phyloP scores from a whole-genome alignment of 495 filamentous ascomycete species.

The Parathielavia hyrcaniae region DNA sequence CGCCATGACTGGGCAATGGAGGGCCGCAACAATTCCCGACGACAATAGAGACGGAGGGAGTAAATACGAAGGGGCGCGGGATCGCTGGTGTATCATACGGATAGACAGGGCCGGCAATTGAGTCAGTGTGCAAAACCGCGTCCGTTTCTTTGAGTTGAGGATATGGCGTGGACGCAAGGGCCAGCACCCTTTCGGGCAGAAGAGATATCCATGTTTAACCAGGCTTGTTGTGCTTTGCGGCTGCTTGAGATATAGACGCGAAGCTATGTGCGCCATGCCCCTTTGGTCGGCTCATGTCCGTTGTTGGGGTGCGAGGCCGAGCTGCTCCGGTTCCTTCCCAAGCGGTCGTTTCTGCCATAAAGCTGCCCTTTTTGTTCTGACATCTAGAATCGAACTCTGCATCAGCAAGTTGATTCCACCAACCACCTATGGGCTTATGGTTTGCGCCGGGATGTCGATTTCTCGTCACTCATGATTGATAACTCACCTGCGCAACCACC shows the following conservation, averaged over 20 bases:
- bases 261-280: not conserved
- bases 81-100: conserved; percentile 19
- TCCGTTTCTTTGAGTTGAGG: conserved; percentile 6
- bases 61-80: not conserved
- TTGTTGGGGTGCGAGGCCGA: not conserved
- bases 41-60: not conserved
- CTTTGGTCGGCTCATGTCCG: not conserved
- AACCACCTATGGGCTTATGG: too few species aligned
- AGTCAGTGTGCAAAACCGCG: conserved; percentile 12
- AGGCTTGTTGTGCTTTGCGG: conserved; percentile 1
- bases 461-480: not conserved
- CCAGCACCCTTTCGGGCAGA: too few species aligned
- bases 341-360: conserved; percentile 76
- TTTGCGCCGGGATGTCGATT: too few species aligned
- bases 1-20: not conserved
- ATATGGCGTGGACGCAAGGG: not conserved
- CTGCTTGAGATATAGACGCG: not conserved
- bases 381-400: conserved; percentile 56
- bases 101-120: conserved; percentile 18
- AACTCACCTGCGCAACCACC: conserved; percentile 73
- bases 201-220: not conserved
- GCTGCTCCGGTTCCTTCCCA: conserved; percentile 55
- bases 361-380: conserved; percentile 51
- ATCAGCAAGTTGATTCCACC: not conserved
- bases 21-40: conserved; percentile 1